Percentiles rank a stretch among this genome's conserved stretches.
Conservation (phyloP, 192 early-diverging fungal genomes). For the Coemansia sp. region DNA sequence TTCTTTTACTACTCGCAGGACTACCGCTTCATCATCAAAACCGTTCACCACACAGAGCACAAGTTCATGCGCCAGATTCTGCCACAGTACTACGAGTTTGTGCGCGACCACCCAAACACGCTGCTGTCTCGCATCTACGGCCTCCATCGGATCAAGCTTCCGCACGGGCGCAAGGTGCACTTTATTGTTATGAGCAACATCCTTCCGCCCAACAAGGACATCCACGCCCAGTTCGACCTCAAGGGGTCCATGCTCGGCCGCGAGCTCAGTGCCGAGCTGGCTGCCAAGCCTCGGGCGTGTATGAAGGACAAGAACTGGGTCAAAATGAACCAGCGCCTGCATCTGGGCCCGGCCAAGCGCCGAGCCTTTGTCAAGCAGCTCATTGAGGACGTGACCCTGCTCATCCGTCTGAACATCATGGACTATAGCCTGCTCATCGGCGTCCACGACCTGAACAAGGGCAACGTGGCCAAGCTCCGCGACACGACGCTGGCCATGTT, state of each 20-base stretch:
- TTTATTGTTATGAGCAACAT: conserved; percentile 99
- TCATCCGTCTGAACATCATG: conserved; percentile 88
- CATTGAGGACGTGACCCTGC: conserved; percentile 81
- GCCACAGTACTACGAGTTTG: conserved; percentile 88
- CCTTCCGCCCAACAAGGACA: conserved; percentile 95
- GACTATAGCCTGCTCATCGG: conserved; percentile 98
- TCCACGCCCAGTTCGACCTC: conserved; percentile 94
- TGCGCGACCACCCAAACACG: conserved; percentile 87
- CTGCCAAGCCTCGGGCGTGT: conserved; percentile 83
- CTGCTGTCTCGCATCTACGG: conserved; percentile 94
- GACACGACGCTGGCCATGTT: conserved; percentile 90
- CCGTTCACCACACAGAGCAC: conserved; percentile 93
- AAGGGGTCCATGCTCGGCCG: conserved; percentile 94
- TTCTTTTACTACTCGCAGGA: conserved; percentile 99
- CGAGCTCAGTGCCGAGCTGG: conserved; percentile 72
- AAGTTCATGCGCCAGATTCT: conserved; percentile 90
- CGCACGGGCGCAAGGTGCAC: conserved; percentile 91
- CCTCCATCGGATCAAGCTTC: conserved; percentile 93
- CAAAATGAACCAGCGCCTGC: conserved; percentile 68
- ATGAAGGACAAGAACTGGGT: conserved; percentile 98
- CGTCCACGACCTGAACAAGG: conserved; percentile 81
- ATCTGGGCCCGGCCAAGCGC: conserved; percentile 83
- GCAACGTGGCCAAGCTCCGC: conserved; percentile 88
- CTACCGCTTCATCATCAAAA: conserved; percentile 99
- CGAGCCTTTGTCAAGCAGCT: conserved; percentile 83